These are phyloP conservation scores for Gossypium arboreum DNA, from an alignment of 345 rosid species.

Conservation along the genomic window DNA sequence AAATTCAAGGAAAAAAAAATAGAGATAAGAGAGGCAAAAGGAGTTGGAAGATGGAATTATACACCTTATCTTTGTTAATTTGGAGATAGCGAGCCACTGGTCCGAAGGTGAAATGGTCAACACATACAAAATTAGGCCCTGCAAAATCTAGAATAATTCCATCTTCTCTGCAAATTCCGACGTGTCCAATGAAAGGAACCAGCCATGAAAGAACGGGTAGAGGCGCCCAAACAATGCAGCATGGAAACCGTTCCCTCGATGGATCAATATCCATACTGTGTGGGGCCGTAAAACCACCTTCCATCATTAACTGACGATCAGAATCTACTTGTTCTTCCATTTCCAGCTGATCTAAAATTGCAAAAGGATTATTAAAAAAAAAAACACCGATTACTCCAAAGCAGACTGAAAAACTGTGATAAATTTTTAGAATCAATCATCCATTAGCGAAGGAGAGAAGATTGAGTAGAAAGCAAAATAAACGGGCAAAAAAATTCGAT, in stretches of 20 bases:
- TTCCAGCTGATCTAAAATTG: not conserved
- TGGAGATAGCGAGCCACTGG: slow-evolving; percentile 71
- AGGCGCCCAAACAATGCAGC: slow-evolving; percentile 91
- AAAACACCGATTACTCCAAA: not conserved
- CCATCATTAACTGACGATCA: slow-evolving; percentile 39
- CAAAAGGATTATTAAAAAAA: not conserved
- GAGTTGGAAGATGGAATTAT: not conserved
- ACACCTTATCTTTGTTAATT: slow-evolving; percentile 68
- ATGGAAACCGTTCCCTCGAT: slow-evolving; percentile 62
- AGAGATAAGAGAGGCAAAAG: not conserved
- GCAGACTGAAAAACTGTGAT: not conserved
- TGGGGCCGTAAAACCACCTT: slow-evolving; percentile 28
- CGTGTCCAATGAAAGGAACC: slow-evolving; percentile 82
- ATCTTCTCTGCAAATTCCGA: slow-evolving; percentile 89
- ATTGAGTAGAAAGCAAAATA: not conserved
- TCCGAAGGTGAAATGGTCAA: slow-evolving; percentile 83
- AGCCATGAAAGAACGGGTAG: slow-evolving; percentile 90
- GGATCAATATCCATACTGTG: slow-evolving; percentile 55
- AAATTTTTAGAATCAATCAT: not conserved
- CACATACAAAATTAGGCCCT: slow-evolving; percentile 88
- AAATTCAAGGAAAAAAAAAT: not conserved
- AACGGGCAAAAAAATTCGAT: not conserved
- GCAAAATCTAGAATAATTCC: slow-evolving; percentile 90
- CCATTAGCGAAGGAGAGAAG: not conserved
- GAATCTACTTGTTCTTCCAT: slow-evolving; percentile 49